Conservation (phyloP, 225 moss, liverwort and hornwort species). For the Sphagnum contortum region DNA sequence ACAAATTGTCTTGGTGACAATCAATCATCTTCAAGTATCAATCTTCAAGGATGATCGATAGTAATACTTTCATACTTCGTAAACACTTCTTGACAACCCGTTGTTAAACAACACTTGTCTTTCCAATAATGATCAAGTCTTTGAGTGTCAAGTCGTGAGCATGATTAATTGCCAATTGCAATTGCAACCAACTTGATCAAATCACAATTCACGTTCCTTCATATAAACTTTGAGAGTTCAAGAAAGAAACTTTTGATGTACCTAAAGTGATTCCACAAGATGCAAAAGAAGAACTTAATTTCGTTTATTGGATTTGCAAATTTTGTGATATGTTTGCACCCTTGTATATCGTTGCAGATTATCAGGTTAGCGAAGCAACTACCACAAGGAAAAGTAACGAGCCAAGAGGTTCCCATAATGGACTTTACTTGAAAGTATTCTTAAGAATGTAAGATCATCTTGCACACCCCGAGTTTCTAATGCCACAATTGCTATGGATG, state of each 20-base stretch:
- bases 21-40: neutral
- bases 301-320: neutral
- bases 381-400: slow-evolving; percentile 47
- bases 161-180: neutral
- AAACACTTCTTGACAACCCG: no score
- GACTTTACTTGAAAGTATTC: no score
- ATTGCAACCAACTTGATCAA: neutral
- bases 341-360: slow-evolving; percentile 39
- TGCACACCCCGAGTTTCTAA: no score
- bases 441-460: no score
- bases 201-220: neutral
- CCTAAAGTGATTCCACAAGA: no score
- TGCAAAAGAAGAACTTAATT: neutral
- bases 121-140: no score
- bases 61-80: no score
- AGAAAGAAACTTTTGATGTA: neutral
- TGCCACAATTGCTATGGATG: no score
- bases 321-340: neutral
- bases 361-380: slow-evolving; percentile 79
- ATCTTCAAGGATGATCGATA: neutral
- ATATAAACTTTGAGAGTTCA: neutral
- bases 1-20: no score
- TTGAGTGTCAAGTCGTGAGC: no score
- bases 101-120: no score
- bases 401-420: slow-evolving; percentile 12